Conservation (phyloP, 164 flowering plant genomes). For the Chimonanthus salicifolius region DNA sequence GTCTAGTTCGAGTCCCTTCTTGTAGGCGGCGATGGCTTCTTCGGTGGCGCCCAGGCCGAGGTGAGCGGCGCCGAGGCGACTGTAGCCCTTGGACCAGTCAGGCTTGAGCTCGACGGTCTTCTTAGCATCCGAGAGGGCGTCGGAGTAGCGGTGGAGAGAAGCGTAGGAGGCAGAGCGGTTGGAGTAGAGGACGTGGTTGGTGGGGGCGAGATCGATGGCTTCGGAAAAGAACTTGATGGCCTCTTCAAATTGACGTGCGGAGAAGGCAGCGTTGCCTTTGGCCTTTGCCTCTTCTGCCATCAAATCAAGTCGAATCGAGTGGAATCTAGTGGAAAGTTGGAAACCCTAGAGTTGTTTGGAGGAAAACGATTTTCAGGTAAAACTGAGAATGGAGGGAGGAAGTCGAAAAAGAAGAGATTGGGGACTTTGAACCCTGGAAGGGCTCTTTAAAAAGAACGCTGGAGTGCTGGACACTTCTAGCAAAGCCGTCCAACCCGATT, state of each 20-base stretch:
- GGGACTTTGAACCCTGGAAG: no score
- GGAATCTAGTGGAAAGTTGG: no score
- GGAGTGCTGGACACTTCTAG: no score
- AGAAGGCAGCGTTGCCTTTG: conserved; percentile 94
- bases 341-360: no score
- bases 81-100: conserved; percentile 86
- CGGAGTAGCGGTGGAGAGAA: conserved; percentile 57
- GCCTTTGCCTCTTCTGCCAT: conserved; percentile 99
- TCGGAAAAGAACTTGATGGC: conserved; percentile 75
- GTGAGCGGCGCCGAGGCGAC: conserved; percentile 88
- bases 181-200: conserved; percentile 92
- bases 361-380: no score
- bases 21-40: conserved; percentile 66
- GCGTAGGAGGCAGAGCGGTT: conserved; percentile 96
- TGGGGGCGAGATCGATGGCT: conserved; percentile 72
- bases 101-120: conserved; percentile 87
- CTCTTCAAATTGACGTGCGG: conserved; percentile 54
- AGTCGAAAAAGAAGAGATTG: no score
- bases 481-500: no score
- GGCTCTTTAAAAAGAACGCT: no score
- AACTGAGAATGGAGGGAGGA: no score
- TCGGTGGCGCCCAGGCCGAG: conserved; percentile 42
- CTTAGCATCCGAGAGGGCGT: conserved; percentile 72
- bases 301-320: background rate
- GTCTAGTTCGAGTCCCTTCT: conserved; percentile 76